Evolutionary conservation across 2,329 filamentous ascomycete genomes (phyloP), one percentile per base, ranked within the genome.

Genomic region (Fonsecaea erecta): DNA sequence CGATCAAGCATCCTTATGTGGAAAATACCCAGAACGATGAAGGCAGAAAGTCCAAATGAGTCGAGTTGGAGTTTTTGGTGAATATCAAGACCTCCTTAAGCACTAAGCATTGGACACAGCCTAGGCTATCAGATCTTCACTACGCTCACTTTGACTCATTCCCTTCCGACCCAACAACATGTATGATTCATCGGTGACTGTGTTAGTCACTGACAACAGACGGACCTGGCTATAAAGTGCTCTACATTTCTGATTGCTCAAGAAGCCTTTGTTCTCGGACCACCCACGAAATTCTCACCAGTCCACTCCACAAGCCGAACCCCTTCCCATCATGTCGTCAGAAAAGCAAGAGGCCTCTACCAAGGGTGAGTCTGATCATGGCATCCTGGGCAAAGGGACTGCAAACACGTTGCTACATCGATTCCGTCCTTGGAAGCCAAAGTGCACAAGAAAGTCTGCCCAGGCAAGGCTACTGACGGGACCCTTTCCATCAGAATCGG

Each of bases 1-100:
- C 91, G 1, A 99, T 99, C 81, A 99, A 99, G 85, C 89, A 98
- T 73, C 86, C 86, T 0, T 83, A 83, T 66, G 75, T 81, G 37
- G 81, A 82, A 62, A 76, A 61, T 58, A 60, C 71, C 67, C 56
- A 66, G 37, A 63, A 72, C 12, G 62, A 52, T 21, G 62, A 62
- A 11, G 59, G 53, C 14, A 71, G 70, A 63, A 70, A 71, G 60
- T 61, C 54, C n/a, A 64, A 66, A 43, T 69, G 59, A 70, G 18
- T 34, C 30, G 32, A 16, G 18, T 11, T 40, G 34, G 11, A 28
- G 32, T 18, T n/a, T 24, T 24, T 40, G 37, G 48, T 35, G 56
- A 52, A 63, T 30, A 30, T 3, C 8, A 14, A 9, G 7, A 24
- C 21, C 5, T n/a, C 18, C 18, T 48, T 3, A 9, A 48, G 11